Evolutionary conservation across 2,329 filamentous ascomycete species (phyloP).

Genomic region (Ophiostoma fasciatum): DNA sequence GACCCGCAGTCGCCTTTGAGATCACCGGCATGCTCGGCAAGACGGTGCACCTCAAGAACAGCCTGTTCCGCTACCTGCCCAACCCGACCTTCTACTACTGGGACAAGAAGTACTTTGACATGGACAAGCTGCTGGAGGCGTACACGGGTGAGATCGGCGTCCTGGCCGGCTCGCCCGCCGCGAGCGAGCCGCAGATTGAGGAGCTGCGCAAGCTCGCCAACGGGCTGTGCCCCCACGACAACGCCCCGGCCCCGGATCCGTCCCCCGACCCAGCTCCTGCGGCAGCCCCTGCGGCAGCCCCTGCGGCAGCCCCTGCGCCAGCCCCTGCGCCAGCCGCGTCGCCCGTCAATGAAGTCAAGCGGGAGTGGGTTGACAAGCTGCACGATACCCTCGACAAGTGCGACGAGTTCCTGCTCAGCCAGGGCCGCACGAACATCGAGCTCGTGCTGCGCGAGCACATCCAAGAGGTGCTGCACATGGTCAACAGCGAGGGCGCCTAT

Average conservation of each 20-base stretch:
- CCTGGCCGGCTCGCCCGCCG: too few relatives aligned
- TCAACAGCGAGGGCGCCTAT: constrained; percentile 26
- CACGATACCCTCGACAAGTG: constrained; percentile 26
- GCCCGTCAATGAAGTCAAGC: constrained; percentile 17
- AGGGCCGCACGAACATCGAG: constrained; percentile 21
- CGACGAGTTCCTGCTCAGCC: constrained; percentile 26
- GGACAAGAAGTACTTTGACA: constrained; percentile 33
- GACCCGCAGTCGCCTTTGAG: constrained; percentile 36
- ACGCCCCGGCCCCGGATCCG: too few relatives aligned
- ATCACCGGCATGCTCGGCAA: constrained; percentile 42
- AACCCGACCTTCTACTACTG: constrained; percentile 41
- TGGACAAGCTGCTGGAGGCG: constrained; percentile 26
- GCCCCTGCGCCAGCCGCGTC: neutral
- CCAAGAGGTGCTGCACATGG: constrained; percentile 30
- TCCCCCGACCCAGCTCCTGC: too few relatives aligned
- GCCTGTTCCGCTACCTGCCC: constrained; percentile 37
- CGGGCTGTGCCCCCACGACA: too few relatives aligned
- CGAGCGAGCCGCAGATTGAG: constrained; percentile 5
- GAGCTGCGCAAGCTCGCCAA: constrained; percentile 5
- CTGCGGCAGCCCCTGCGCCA: too few relatives aligned
- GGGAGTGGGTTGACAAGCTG: constrained; percentile 24
- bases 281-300: too few relatives aligned
- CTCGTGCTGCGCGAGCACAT: constrained; percentile 34
- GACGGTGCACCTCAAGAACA: constrained; percentile 33
- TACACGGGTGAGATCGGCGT: constrained; percentile 23